Percentiles rank a stretch among this genome's conserved stretches.
phyloP scores from a whole-genome alignment of 2,329 filamentous ascomycete species.

The Aspergillus arachidicola region DNA sequence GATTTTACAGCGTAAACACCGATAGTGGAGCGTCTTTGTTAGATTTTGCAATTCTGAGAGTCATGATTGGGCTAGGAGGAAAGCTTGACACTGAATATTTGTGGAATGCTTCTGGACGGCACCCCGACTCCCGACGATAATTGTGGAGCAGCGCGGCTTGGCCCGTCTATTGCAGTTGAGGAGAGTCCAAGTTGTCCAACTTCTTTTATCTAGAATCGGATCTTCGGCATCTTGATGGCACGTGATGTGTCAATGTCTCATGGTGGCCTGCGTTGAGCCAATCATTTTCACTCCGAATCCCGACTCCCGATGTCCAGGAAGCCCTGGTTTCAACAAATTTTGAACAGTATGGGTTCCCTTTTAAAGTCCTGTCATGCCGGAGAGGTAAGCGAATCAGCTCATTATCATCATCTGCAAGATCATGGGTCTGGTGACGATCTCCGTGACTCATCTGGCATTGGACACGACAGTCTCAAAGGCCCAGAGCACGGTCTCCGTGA shows the following conservation, averaged over 20 bases:
- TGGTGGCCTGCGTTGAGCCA: not conserved
- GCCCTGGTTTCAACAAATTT: not conserved
- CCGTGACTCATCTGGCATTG: not conserved
- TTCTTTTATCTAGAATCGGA: not conserved
- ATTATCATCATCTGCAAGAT: not conserved
- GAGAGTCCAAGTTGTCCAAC: not conserved
- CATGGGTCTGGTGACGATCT: not conserved
- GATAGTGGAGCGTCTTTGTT: not conserved
- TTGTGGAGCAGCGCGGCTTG: not conserved
- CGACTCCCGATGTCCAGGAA: not conserved
- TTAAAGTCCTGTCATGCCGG: not conserved
- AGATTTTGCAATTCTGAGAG: slow-evolving; percentile 2
- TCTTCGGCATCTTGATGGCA: slow-evolving; percentile 7
- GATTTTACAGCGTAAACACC: slow-evolving; percentile 3
- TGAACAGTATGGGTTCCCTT: not conserved
- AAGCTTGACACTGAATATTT: slow-evolving; percentile 10
- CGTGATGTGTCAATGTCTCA: not conserved
- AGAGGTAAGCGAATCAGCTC: not conserved
- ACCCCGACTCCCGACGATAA: not conserved
- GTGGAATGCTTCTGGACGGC: not conserved
- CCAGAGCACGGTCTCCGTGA: not conserved
- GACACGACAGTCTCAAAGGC: not conserved
- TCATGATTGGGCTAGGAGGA: slow-evolving; percentile 3
- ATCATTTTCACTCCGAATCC: not conserved
- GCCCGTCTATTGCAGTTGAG: not conserved